Conservation (phyloP, 805 yeast species). For the Wickerhamomyces strasburgensis region DNA sequence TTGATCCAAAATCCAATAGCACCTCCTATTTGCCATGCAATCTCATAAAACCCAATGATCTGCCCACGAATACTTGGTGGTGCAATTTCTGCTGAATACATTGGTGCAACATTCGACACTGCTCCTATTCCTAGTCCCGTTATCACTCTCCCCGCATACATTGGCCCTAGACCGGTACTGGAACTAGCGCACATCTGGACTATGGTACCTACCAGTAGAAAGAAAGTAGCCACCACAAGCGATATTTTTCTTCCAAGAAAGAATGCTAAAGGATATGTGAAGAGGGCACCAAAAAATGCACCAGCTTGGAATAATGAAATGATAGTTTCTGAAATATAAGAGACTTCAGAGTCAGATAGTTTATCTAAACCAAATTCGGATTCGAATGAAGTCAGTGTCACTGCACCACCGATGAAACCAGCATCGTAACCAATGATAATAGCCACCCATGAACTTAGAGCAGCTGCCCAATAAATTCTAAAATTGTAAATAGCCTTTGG, state of each 20-base stretch:
- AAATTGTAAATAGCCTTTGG: slow-evolving; percentile 43
- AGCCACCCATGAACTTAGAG: slow-evolving; percentile 44
- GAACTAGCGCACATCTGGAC: slow-evolving; percentile 30
- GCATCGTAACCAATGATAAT: slow-evolving; percentile 51
- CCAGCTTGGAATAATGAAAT: slow-evolving; percentile 50
- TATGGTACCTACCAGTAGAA: slow-evolving; percentile 40
- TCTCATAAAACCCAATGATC: slow-evolving; percentile 42
- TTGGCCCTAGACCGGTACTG: slow-evolving; percentile 35
- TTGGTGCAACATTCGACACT: slow-evolving; percentile 45
- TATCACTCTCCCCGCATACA: slow-evolving; percentile 49
- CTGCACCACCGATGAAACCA: slow-evolving; percentile 52
- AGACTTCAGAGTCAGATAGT: slow-evolving; percentile 24
- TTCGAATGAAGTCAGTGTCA: slow-evolving; percentile 40
- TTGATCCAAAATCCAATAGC: slow-evolving; percentile 18
- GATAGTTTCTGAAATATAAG: slow-evolving; percentile 34
- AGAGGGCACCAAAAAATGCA: slow-evolving; percentile 42
- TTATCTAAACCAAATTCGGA: slow-evolving; percentile 38
- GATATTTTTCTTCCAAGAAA: slow-evolving; percentile 36
- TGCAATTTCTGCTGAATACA: slow-evolving; percentile 42
- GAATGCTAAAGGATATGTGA: slow-evolving; percentile 39
- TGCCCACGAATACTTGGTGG: slow-evolving; percentile 44
- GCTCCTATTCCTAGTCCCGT: slow-evolving; percentile 50
- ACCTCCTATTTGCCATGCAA: slow-evolving; percentile 36
- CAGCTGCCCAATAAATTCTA: slow-evolving; percentile 38
- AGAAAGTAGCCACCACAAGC: slow-evolving; percentile 34